phyloP scores from a whole-genome alignment of 2,329 filamentous ascomycete species.

The Hortaea sp. region DNA sequence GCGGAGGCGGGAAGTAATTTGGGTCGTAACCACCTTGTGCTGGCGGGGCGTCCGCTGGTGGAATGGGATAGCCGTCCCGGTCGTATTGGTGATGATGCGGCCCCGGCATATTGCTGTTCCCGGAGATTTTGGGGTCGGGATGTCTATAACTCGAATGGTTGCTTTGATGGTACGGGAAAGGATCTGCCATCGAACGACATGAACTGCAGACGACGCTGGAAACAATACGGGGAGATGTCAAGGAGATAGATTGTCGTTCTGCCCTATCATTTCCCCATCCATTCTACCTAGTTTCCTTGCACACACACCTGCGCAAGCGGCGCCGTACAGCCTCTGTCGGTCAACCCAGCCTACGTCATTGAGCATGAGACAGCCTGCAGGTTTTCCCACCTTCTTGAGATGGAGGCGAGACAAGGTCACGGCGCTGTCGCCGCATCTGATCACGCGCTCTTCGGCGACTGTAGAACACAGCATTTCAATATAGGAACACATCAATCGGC shows the following conservation, averaged over 20 bases:
- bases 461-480: no score
- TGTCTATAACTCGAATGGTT: not conserved
- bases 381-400: not conserved
- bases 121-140: constrained; percentile 3
- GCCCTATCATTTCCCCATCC: no score
- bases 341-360: not conserved
- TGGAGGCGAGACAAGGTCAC: not conserved
- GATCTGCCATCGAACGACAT: not conserved
- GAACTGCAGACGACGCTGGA: no score
- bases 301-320: not conserved
- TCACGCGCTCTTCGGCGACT: no score
- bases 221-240: no score
- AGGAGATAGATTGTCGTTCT: no score
- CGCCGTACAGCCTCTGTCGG: not conserved
- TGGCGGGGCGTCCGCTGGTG: not conserved
- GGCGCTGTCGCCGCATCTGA: not conserved
- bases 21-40: constrained; percentile 1
- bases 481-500: no score
- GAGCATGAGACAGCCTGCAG: not conserved
- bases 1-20: constrained; percentile 5
- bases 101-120: not conserved
- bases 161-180: not conserved
- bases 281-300: not conserved
- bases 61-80: constrained; percentile 3
- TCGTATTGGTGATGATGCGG: not conserved